Evolutionary conservation across 768 basidiomycete species (phyloP).

Genomic region (Amyloporia xantha): DNA sequence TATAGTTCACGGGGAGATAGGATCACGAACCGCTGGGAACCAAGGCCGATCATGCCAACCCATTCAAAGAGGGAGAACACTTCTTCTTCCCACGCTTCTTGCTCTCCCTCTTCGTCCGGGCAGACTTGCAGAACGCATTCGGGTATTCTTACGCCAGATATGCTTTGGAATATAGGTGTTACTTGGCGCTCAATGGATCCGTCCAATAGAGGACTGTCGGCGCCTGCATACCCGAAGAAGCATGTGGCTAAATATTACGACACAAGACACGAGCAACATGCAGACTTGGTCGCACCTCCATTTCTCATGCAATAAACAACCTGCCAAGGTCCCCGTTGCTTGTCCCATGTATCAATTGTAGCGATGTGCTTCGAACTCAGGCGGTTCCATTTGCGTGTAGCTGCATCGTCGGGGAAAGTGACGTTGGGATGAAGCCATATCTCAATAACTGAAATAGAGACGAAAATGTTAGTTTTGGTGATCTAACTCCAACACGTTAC

Average conservation of each 20-base stretch:
- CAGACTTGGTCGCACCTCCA: background rate
- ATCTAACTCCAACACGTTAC: no score
- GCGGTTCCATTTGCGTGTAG: slow-evolving; percentile 6
- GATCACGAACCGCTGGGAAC: slow-evolving; percentile 50
- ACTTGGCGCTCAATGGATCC: no score
- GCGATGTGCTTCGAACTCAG: slow-evolving; percentile 32
- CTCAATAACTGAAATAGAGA: slow-evolving; percentile 36
- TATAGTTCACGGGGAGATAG: background rate
- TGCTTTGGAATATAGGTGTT: no score
- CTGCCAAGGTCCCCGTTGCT: slow-evolving; percentile 38
- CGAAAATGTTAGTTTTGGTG: slow-evolving; percentile 5
- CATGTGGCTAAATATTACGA: no score
- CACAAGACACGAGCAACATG: no score
- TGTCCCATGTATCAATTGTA: slow-evolving; percentile 47
- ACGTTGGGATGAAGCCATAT: slow-evolving; percentile 33
- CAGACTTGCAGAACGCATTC: slow-evolving; percentile 23
- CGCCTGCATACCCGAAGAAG: no score
- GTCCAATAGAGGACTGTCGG: no score
- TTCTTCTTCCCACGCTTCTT: slow-evolving; percentile 46
- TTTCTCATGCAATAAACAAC: slow-evolving; percentile 32
- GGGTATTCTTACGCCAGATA: no score
- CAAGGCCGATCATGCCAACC: slow-evolving; percentile 64
- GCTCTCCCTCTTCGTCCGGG: slow-evolving; percentile 27
- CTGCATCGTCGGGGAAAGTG: slow-evolving; percentile 24
- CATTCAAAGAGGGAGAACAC: slow-evolving; percentile 56